Base-by-base conservation (phyloP, 2,329 filamentous ascomycete genomes). In the Epichloe coenophiala region DNA sequence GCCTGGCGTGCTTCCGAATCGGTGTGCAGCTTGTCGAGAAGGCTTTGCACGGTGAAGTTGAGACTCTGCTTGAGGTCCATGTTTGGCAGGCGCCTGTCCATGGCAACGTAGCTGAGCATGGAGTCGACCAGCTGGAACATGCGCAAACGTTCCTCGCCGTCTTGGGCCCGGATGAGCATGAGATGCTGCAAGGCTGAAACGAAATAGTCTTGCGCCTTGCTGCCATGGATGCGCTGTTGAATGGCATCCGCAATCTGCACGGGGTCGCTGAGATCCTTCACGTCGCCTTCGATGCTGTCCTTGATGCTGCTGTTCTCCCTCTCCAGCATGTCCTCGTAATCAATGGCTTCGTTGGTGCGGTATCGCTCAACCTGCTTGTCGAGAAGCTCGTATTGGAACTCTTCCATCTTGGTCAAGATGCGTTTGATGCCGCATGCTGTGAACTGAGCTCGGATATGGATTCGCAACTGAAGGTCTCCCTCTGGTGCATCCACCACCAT, bases 31-130 rank as follows among this genome's bases (percentile, higher is more conserved):
- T 94, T 95, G 71, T 97, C 93, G 55, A 98, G 75, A 58, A 98
- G 75, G 66, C 81, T 95, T 70, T 97, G 93, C 9, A 98, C 93
- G 0, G 91, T 96, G 61, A 97, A 97, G 66, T 95, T 96, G 57
- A 98, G 78, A 63, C 89, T 95, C 67, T 97, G 91, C 72, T 96
- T 96, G 53, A 98, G 78, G 65, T 98, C 93, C 82, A 97, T 91
- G 67, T 98, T 91, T 39, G 93, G 93, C 56, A 97, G 69, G 56
- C 93, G 80, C 62, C 93, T 81, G 67, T 98, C 93, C 91, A 98
- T 98, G 60, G 91, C 91, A 55, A 98, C 91, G 67, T 97, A 97
- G 68, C 89, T 95, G 57, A 98, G 81, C 89, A 97, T 97, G n/a
- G 88, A 84, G 68, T 98, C 93, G 31, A 97, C 90, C 31, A 98